Evolutionary conservation across 148 eudicot species (phyloP).

Genomic region (Silene latifolia): DNA sequence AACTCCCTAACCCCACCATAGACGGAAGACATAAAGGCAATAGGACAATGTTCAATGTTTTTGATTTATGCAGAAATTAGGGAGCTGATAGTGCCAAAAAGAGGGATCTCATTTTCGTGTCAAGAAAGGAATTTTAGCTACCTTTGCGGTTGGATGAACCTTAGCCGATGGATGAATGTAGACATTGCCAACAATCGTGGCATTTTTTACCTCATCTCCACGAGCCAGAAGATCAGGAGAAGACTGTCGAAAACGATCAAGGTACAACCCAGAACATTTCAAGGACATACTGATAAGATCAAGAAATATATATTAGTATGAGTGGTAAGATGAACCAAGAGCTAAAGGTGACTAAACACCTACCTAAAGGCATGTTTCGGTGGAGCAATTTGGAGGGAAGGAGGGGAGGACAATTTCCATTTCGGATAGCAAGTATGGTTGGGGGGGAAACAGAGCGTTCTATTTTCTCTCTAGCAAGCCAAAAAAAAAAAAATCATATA

Average conservation of each 20-base stretch:
- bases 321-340: slow-evolving; percentile 5
- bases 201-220: slow-evolving; percentile 63
- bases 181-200: slow-evolving; percentile 74
- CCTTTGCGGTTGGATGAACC: slow-evolving; percentile 96
- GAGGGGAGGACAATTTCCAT: background rate
- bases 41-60: no score
- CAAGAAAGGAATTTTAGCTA: slow-evolving; percentile 16
- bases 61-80: background rate
- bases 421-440: background rate
- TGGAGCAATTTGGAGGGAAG: background rate
- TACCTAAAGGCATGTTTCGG: background rate
- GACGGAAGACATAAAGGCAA: background rate
- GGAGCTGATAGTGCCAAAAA: background rate
- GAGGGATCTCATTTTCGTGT: background rate
- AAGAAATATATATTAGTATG: slow-evolving; percentile 6
- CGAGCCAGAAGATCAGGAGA: slow-evolving; percentile 67
- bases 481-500: no score
- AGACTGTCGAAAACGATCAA: slow-evolving; percentile 44
- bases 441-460: background rate
- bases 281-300: slow-evolving; percentile 72
- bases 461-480: background rate
- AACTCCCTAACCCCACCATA: background rate
- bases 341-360: slow-evolving; percentile 7
- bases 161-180: slow-evolving; percentile 96
- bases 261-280: slow-evolving; percentile 84